Evolutionary conservation across 2,329 filamentous ascomycete genomes (phyloP), one percentile per base, ranked within the genome.

Genomic region (Alternaria novae-zelandiae): DNA sequence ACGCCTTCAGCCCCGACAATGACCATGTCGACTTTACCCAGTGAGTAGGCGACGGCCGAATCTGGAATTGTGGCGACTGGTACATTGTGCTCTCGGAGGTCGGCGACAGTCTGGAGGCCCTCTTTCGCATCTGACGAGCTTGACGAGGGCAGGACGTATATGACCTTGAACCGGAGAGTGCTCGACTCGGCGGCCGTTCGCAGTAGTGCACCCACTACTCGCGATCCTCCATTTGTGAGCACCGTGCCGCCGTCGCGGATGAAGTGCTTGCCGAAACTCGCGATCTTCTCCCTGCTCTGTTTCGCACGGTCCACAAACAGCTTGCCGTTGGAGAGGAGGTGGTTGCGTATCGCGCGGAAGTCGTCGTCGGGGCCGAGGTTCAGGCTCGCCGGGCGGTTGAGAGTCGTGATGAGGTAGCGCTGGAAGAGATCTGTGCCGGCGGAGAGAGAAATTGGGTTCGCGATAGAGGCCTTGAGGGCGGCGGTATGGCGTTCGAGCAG

Each of bases 361-460:
- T 91, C 90, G n/a, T 85, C 86, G 10, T 82, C 81, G 2, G 85
- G 83, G 21, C 84, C 84, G 7, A 84, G 77, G 44, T 76, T 75
- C 41, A 78, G 59, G 58, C 74, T 76, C 17, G 74, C 72, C 15
- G 87, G 84, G 65, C 85, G 81, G 78, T 89, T 86, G 71, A 90
- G 80, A 20, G 87, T 93, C 60, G 90, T 89, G 74, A 97, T 91
- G 71, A 99, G 88, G 82, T 97, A 98, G 78, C 95, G 91, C 79
- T 96, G 92, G 85, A 99, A 98, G 63, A 98, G 89, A 79, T 97
- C 94, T 64, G 94, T 97, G 74, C 96, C 96, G 59, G 96, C 96
- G 53, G 92, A 94, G 15, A 98, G 88, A 5, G 94, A 95, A 60
- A 98, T 92, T 13, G 94, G 92, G 82, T 99, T 98, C 8, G 91